Conservation (phyloP, 129 eudicot species). For the Pulicaria dysenterica region DNA sequence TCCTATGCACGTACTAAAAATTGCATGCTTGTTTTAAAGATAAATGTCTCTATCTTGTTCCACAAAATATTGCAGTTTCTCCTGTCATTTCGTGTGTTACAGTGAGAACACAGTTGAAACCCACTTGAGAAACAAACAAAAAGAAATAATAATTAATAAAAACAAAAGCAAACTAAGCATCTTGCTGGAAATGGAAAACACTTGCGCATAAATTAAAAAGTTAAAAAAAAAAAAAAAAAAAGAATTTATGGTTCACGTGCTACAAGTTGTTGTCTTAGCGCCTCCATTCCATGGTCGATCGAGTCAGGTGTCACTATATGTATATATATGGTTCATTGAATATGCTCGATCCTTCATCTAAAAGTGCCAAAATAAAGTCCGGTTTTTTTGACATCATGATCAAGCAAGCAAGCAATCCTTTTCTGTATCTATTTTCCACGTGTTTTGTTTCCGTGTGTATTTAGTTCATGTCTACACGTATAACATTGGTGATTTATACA, state of each 20-base stretch:
- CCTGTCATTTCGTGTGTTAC: constrained; percentile 25
- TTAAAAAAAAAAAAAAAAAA: neutral
- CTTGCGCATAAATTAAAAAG: neutral
- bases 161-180: constrained; percentile 12
- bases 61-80: constrained; percentile 2
- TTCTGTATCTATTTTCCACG: neutral
- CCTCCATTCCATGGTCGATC: neutral
- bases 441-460: neutral
- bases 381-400: constrained; percentile 18
- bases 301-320: constrained; percentile 2
- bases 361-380: neutral
- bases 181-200: constrained; percentile 23
- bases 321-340: constrained; percentile 14
- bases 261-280: constrained; percentile 23
- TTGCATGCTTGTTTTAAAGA: neutral
- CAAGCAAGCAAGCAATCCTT: neutral
- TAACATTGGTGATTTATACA: no score
- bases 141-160: constrained; percentile 15
- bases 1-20: no score
- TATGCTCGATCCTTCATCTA: neutral
- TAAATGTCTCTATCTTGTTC: no score
- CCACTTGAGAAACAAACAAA: constrained; percentile 27
- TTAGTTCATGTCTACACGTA: neutral
- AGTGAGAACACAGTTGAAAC: constrained; percentile 30
- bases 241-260: constrained; percentile 17